Conservation (phyloP, 2,329 filamentous ascomycete species). For the Ceratocystis destructans region DNA sequence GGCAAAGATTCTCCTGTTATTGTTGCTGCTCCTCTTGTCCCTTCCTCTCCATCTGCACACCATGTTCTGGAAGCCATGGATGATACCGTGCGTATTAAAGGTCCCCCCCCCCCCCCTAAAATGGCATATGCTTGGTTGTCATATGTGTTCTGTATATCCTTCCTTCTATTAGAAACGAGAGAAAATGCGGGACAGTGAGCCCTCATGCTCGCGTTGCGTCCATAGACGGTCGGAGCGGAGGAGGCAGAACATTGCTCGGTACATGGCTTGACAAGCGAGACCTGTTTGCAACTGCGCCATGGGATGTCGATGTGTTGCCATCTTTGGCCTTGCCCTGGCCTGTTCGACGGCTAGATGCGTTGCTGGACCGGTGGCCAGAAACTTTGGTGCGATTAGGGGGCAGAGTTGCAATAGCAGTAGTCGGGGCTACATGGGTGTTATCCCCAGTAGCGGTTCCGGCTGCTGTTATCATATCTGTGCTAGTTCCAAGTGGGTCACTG, state of each 20-base stretch:
- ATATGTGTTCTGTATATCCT: not conserved
- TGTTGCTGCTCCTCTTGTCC: not conserved
- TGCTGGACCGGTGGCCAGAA: not conserved
- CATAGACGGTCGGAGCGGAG: conserved; percentile 15
- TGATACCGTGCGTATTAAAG: not conserved
- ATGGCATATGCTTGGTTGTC: not conserved
- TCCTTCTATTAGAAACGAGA: not conserved
- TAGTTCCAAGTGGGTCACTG: not conserved
- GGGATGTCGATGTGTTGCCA: not conserved
- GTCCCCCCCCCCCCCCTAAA: too few relatives aligned
- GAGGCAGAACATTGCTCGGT: conserved; percentile 7
- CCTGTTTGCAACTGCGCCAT: not conserved
- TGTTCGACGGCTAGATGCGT: conserved; percentile 1
- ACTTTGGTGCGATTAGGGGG: not conserved
- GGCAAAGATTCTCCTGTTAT: not conserved
- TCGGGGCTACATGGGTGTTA: not conserved
- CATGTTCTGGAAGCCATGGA: conserved; percentile 11
- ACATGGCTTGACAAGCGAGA: conserved; percentile 13
- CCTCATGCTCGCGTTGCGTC: conserved; percentile 15
- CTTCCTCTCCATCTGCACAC: not conserved
- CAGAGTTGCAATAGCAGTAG: not conserved
- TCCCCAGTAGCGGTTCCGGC: not conserved
- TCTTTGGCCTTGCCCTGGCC: conserved; percentile 17
- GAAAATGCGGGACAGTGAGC: not conserved
- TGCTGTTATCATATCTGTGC: not conserved